phyloP scores from a whole-genome alignment of 2,329 filamentous ascomycete species.

The Ceratocystis ficicola region DNA sequence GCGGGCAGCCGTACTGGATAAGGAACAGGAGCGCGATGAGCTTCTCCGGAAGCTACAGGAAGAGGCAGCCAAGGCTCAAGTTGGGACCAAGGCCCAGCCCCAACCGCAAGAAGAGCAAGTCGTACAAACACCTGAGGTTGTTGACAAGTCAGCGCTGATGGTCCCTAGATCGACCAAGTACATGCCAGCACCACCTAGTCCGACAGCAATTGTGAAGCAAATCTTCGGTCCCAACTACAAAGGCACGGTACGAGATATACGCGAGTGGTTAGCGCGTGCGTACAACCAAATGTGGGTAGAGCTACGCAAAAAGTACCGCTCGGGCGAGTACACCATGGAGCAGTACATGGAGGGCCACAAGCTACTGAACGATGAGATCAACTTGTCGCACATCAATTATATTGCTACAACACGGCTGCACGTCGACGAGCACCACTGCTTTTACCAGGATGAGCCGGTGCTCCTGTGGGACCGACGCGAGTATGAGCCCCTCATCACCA shows the following conservation, averaged over 20 bases:
- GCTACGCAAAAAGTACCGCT: conserved; percentile 9
- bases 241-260: conserved; percentile 7
- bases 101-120: not conserved
- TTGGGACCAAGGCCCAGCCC: not conserved
- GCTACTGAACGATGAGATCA: conserved; percentile 29
- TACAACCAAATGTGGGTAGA: conserved; percentile 10
- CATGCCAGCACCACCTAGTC: conserved; percentile 1
- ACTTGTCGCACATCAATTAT: conserved; percentile 28
- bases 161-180: not conserved
- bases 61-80: not conserved
- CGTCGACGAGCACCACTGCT: conserved; percentile 44
- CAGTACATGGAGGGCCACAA: conserved; percentile 28
- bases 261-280: conserved; percentile 13
- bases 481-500: conserved; percentile 54
- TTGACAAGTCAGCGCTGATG: not conserved
- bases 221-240: not conserved
- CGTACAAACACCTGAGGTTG: no score
- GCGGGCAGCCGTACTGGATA: not conserved
- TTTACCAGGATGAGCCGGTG: conserved; percentile 38
- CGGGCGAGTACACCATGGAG: conserved; percentile 22
- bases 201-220: conserved; percentile 7
- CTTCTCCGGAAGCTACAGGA: not conserved
- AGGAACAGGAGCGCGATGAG: conserved; percentile 3
- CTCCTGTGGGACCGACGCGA: conserved; percentile 58
- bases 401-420: conserved; percentile 31